A percentile compares a stretch with the other conserved stretches of the same genome.
phyloP scores from a whole-genome alignment of 2,329 filamentous ascomycete genomes.

The Annulohypoxylon truncatum region DNA sequence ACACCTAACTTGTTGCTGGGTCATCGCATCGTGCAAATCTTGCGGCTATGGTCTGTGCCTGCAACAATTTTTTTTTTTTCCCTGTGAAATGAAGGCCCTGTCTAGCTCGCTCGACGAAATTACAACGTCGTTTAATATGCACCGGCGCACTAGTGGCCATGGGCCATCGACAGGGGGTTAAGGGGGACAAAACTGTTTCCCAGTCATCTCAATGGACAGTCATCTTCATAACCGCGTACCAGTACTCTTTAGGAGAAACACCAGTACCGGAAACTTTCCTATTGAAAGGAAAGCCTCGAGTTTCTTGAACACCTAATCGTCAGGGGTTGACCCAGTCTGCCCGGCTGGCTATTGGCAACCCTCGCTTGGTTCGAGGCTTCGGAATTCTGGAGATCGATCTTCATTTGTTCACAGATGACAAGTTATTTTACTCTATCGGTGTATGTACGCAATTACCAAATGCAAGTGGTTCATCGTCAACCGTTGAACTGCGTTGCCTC shows the following conservation, averaged over 20 bases:
- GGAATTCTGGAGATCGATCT: conserved; percentile 21
- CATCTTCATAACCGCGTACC: conserved; percentile 12
- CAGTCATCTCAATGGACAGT: conserved; percentile 31
- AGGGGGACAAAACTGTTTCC: conserved; percentile 24
- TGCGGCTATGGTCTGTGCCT: conserved; percentile 46
- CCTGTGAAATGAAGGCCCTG: conserved; percentile 45
- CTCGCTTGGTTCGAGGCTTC: conserved; percentile 22
- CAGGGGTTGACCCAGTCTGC: conserved; percentile 27
- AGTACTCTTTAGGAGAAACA: conserved; percentile 17
- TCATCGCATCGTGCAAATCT: conserved; percentile 43
- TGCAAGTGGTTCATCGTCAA: background rate
- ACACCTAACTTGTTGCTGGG: conserved; percentile 42
- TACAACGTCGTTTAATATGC: conserved; percentile 49
- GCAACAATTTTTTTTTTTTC: conserved; percentile 39
- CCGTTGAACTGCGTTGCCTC: background rate
- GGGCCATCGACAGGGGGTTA: conserved; percentile 38
- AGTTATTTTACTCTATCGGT: background rate
- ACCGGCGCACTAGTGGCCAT: conserved; percentile 43
- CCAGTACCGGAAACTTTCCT: conserved; percentile 24
- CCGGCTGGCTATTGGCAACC: conserved; percentile 18
- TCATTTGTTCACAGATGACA: conserved; percentile 1
- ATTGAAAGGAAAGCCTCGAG: conserved; percentile 32
- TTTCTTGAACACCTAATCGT: conserved; percentile 10
- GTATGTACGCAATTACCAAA: background rate
- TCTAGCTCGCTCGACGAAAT: conserved; percentile 48